phyloP scores from a whole-genome alignment of 169 alveolate species.

The Prorocentrum cordatum region DNA sequence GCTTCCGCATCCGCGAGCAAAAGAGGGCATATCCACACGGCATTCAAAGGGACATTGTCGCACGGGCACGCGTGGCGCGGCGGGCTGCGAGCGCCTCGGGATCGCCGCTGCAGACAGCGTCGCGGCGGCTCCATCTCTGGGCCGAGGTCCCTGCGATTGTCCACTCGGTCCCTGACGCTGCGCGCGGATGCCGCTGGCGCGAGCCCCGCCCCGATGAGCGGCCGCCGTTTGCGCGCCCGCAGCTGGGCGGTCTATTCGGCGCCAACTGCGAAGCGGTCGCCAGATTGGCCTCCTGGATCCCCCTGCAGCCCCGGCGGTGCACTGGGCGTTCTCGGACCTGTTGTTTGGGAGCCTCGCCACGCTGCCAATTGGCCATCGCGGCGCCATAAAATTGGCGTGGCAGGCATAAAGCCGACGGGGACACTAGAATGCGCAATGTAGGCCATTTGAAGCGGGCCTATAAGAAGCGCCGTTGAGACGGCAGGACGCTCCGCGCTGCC shows the following conservation, averaged over 20 bases:
- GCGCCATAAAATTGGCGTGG: too few relatives aligned
- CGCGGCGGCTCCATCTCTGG: neutral
- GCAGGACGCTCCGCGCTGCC: too few relatives aligned
- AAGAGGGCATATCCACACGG: constrained; percentile 8
- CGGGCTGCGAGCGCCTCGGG: neutral
- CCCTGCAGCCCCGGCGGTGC: neutral
- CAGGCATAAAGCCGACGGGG: too few relatives aligned
- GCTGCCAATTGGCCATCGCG: neutral
- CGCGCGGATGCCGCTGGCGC: constrained; percentile 30
- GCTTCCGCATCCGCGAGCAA: neutral
- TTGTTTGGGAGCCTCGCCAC: neutral
- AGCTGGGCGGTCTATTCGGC: neutral
- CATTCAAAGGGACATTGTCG: neutral
- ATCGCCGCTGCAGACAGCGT: neutral
- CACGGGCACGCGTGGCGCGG: constrained; percentile 1
- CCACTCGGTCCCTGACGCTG: neutral
- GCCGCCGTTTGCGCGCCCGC: neutral
- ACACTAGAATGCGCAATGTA: too few relatives aligned
- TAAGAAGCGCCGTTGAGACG: too few relatives aligned
- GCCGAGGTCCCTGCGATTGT: neutral
- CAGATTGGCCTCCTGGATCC: constrained; percentile 29
- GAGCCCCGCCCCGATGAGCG: neutral
- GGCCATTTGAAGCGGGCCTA: too few relatives aligned
- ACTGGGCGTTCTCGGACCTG: neutral
- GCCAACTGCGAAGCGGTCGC: neutral